phyloP scores from a whole-genome alignment of 805 yeast genomes.

The Ogataea haglerorum region DNA sequence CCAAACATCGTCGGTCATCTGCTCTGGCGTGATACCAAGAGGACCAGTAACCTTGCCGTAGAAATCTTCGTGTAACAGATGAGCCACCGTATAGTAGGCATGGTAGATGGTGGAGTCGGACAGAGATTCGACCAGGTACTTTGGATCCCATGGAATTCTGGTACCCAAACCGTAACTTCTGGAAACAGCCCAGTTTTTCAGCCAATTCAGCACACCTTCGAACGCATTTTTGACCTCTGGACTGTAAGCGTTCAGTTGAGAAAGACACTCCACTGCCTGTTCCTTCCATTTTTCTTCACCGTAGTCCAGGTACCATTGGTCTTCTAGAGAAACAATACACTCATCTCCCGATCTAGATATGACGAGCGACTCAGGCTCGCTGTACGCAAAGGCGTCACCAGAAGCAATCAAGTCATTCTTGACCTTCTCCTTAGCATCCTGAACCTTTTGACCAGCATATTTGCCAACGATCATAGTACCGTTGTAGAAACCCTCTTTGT shows the following conservation, averaged over 20 bases:
- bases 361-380: slow-evolving; percentile 89
- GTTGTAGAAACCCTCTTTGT: slow-evolving; percentile 94
- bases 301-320: slow-evolving; percentile 97
- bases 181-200: slow-evolving; percentile 97
- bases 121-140: slow-evolving; percentile 87
- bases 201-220: slow-evolving; percentile 93
- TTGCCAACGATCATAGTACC: slow-evolving; percentile 80
- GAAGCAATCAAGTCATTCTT: slow-evolving; percentile 74
- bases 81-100: slow-evolving; percentile 88
- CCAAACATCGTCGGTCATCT: slow-evolving; percentile 90
- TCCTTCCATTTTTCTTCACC: slow-evolving; percentile 92
- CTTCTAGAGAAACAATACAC: slow-evolving; percentile 95
- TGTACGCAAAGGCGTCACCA: slow-evolving; percentile 83
- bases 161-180: slow-evolving; percentile 97
- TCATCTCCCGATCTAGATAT: slow-evolving; percentile 95
- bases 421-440: slow-evolving; percentile 83
- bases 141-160: slow-evolving; percentile 93
- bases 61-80: slow-evolving; percentile 80
- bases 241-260: slow-evolving; percentile 70
- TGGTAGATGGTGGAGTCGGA: slow-evolving; percentile 96
- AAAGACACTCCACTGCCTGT: slow-evolving; percentile 75
- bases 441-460: slow-evolving; percentile 86
- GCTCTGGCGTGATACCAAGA: slow-evolving; percentile 70
- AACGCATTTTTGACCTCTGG: slow-evolving; percentile 87
- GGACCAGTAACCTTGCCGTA: slow-evolving; percentile 77